Conservation (phyloP, 495 filamentous ascomycete species). For the Poronia punctata region DNA sequence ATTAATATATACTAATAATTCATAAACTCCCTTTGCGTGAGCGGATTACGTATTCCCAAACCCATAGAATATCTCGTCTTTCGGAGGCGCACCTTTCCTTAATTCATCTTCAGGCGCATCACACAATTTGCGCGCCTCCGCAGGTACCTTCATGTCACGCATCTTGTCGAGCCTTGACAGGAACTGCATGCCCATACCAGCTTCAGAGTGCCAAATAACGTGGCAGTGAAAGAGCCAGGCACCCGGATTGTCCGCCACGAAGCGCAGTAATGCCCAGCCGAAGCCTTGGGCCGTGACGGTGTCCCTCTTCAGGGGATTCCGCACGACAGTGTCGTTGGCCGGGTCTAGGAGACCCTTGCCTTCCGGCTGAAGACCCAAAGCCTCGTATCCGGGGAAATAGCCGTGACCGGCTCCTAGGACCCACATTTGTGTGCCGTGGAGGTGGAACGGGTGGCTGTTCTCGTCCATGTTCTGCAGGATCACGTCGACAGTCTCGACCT, state of each 20-base stretch:
- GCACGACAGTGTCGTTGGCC: constrained; percentile 7
- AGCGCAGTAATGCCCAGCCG: constrained; percentile 37
- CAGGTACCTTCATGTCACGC: constrained; percentile 35
- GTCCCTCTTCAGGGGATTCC: constrained; percentile 30
- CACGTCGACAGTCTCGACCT: constrained; percentile 50
- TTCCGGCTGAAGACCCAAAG: constrained; percentile 13
- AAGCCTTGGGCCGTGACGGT: constrained; percentile 34
- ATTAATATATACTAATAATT: too few relatives aligned
- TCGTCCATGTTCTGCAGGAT: constrained; percentile 59
- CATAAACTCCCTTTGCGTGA: too few relatives aligned
- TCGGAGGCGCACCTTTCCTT: constrained; percentile 38
- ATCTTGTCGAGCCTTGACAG: constrained; percentile 39
- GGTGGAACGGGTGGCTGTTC: constrained; percentile 58
- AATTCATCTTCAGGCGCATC: constrained; percentile 25
- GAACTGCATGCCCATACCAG: constrained; percentile 56
- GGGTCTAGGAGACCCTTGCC: constrained; percentile 20
- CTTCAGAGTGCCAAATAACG: constrained; percentile 52
- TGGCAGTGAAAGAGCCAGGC: constrained; percentile 52
- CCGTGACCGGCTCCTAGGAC: constrained; percentile 48
- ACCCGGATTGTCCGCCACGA: constrained; percentile 43
- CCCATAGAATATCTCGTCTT: constrained; percentile 35
- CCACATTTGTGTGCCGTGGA: constrained; percentile 59
- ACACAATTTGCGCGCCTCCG: constrained; percentile 37
- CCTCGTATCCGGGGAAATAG: constrained; percentile 39
- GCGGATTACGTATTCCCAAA: constrained; percentile 1